Percentiles rank a stretch among this genome's conserved stretches.
These are phyloP conservation scores for Scutellaria minor DNA, from an alignment of 257 asterid species.

Conservation along the genomic window DNA sequence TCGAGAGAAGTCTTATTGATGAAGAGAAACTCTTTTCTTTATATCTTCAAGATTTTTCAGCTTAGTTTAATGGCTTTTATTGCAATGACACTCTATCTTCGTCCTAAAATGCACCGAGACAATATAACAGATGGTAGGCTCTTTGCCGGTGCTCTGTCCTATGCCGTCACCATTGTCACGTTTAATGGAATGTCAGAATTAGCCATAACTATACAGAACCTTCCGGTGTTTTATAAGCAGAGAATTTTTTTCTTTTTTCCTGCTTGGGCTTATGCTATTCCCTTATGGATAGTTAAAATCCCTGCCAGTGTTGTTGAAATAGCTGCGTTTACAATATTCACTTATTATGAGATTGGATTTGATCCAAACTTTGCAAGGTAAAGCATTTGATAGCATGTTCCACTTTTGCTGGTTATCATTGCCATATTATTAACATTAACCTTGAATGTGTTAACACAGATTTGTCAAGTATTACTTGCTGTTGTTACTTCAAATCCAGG, in stretches of 20 bases:
- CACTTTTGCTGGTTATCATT: not conserved
- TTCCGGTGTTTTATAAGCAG: conserved; percentile 32
- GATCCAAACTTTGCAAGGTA: conserved; percentile 56
- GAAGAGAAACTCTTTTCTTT: conserved; percentile 31
- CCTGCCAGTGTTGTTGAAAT: conserved; percentile 36
- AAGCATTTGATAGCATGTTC: not conserved
- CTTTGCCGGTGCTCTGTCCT: conserved; percentile 31
- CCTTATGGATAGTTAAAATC: conserved; percentile 12
- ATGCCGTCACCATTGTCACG: conserved; percentile 27
- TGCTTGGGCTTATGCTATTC: conserved; percentile 36
- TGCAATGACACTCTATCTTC: conserved; percentile 26
- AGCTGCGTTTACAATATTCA: conserved; percentile 36
- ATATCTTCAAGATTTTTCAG: conserved; percentile 32
- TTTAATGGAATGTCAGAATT: conserved; percentile 34
- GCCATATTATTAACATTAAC: not conserved
- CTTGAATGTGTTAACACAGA: conserved; percentile 38
- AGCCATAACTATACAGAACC: conserved; percentile 26
- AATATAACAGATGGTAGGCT: conserved; percentile 3
- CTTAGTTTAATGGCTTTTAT: conserved; percentile 21
- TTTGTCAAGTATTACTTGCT: conserved; percentile 51
- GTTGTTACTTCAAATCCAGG: conserved; percentile 44
- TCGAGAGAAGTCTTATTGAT: conserved; percentile 28
- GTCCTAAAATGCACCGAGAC: conserved; percentile 23
- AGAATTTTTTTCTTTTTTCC: conserved; percentile 30
- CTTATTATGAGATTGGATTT: conserved; percentile 58